Percentiles rank a stretch among this genome's conserved stretches.
Conservation (phyloP, 2,329 filamentous ascomycete species). For the Aspergillus pseudoterreus region DNA sequence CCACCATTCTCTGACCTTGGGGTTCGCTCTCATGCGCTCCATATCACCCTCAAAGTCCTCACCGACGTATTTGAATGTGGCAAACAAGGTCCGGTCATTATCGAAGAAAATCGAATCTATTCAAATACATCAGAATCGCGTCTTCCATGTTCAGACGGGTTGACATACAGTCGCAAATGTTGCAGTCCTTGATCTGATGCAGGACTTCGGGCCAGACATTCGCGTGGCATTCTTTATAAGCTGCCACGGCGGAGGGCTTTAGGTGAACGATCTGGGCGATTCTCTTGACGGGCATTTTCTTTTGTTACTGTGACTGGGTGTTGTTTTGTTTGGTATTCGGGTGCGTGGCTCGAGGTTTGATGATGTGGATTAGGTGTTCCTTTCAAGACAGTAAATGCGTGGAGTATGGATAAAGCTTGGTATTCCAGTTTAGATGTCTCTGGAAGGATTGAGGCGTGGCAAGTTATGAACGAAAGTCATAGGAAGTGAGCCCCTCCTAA, state of each 20-base stretch:
- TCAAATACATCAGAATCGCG: neutral
- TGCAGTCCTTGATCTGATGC: conserved; percentile 70
- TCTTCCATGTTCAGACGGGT: neutral
- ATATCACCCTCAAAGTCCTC: conserved; percentile 70
- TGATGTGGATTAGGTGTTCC: neutral
- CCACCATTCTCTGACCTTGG: conserved; percentile 76
- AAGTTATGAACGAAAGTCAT: too few species aligned
- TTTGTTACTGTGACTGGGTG: neutral
- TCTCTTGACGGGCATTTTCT: conserved; percentile 31
- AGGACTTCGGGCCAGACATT: conserved; percentile 75
- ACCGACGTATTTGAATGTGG: conserved; percentile 75
- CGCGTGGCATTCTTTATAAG: conserved; percentile 72
- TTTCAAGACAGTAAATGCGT: too few species aligned
- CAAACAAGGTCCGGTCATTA: conserved; percentile 66
- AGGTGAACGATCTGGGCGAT: conserved; percentile 72
- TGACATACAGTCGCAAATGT: conserved; percentile 66
- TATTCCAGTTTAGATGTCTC: too few species aligned
- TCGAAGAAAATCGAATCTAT: conserved; percentile 69
- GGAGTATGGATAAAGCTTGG: too few species aligned
- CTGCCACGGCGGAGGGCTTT: conserved; percentile 60
- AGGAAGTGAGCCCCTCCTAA: conserved; percentile 3
- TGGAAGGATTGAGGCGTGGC: too few species aligned
- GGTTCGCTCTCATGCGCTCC: conserved; percentile 69
- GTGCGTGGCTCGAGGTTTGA: neutral
- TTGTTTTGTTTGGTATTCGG: neutral